Base-by-base conservation (phyloP, 805 yeast species). In the Yarrowia sp. region DNA sequence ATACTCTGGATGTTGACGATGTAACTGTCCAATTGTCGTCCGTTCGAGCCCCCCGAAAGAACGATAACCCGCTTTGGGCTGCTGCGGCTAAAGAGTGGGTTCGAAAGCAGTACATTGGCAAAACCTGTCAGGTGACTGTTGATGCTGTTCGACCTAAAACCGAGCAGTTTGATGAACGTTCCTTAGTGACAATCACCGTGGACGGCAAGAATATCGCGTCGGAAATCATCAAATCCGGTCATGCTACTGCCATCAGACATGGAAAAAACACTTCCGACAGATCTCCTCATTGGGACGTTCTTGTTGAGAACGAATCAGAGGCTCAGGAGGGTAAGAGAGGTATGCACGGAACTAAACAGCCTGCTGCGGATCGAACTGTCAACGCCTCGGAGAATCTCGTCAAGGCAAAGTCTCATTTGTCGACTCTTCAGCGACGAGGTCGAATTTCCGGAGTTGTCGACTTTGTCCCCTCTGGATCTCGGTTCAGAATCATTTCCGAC, bases 361-460 rank as follows among this genome's bases (percentile, higher is more conserved):
- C 83, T 62, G 84, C 85, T 14, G 84, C 84, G 14, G 85, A 85
- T 42, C 81, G 90, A 69, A 75, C 85, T 36, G 88, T 89, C 38
- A 93, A 91, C 73, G 96, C 96, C 5, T 87, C 93, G 18, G 96
- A 89, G 73, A 84, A 82, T 69, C 79, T 82, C 7, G 78, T 86
- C 45, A 84, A 90, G 71, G 91, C 97, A 38, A 86, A 86, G 67
- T 85, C 92, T 6, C 89, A 86, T 71, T 79, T 89, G 71, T 82
- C 88, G 66, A 84, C 90, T 2, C 83, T 90, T 69, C 84, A 83
- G 72, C 84, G 87, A 69, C 86, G 87, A 77, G 81, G 84, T 31
- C 80, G 83, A 66, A 81, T 89, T 61, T 77, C 86, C 10, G 95
- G 87, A 47, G 81, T 84, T 67, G 91, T 90, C 32, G 96, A 91